Evolutionary conservation across 2,329 filamentous ascomycete genomes (phyloP).

Genomic region (Talaromyces sp.): DNA sequence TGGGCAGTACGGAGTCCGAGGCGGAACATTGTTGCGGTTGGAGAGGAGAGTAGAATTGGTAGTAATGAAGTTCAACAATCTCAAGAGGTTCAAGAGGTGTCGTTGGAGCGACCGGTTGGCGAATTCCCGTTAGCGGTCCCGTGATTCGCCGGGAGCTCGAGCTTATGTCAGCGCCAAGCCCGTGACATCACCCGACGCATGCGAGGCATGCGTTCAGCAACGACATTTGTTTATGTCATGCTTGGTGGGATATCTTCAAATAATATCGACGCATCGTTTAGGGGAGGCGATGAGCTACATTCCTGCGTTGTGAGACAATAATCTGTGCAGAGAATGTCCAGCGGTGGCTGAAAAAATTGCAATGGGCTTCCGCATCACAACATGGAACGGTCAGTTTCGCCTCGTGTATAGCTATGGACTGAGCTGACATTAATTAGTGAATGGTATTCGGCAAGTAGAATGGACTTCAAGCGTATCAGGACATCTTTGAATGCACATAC

Average conservation of each 20-base stretch:
- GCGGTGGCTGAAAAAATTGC: slow-evolving; percentile 17
- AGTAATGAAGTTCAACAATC: slow-evolving; percentile 14
- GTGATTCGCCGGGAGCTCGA: slow-evolving; percentile 20
- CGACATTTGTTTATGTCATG: too few relatives aligned
- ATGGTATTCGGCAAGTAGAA: slow-evolving; percentile 62
- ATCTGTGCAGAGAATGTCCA: background rate
- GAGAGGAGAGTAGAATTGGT: slow-evolving; percentile 39
- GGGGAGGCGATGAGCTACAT: background rate
- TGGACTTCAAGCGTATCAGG: background rate
- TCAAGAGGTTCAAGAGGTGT: slow-evolving; percentile 1
- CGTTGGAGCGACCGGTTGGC: slow-evolving; percentile 3
- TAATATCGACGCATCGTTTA: background rate
- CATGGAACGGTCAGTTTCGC: slow-evolving; percentile 66
- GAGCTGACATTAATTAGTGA: slow-evolving; percentile 48
- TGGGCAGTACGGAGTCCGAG: slow-evolving; percentile 57
- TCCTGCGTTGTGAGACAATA: background rate
- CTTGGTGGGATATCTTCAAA: background rate
- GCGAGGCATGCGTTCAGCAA: background rate
- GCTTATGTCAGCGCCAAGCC: slow-evolving; percentile 19
- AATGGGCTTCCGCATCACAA: slow-evolving; percentile 76
- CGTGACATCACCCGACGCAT: slow-evolving; percentile 16
- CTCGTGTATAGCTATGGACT: background rate
- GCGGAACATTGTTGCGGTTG: slow-evolving; percentile 56
- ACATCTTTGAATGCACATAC: background rate
- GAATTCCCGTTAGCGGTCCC: slow-evolving; percentile 23